A percentile compares a stretch with the other conserved stretches of the same genome.
These are phyloP conservation scores for Colletotrichum liriopes DNA, from an alignment of 2,329 filamentous ascomycete species.

Conservation along the genomic window DNA sequence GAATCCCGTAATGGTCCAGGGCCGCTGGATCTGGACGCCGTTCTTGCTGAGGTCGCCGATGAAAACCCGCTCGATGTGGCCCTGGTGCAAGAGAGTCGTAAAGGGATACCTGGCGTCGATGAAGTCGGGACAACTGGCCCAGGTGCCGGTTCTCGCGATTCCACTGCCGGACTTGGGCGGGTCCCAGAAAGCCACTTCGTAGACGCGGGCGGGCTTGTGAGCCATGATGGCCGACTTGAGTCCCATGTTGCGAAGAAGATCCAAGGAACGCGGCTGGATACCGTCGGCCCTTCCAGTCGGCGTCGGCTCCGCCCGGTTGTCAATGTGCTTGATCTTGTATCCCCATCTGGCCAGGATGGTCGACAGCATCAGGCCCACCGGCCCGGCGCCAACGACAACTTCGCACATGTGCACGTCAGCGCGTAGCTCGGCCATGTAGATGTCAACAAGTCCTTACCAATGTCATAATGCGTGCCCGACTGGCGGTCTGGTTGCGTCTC, in stretches of 20 bases:
- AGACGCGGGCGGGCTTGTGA: constrained; percentile 88
- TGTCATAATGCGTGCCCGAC: constrained; percentile 57
- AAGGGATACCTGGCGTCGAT: constrained; percentile 81
- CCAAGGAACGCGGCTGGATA: constrained; percentile 90
- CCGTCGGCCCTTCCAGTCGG: constrained; percentile 90
- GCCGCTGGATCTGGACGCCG: constrained; percentile 72
- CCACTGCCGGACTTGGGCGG: constrained; percentile 68
- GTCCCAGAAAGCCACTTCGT: constrained; percentile 83
- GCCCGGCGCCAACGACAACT: constrained; percentile 92
- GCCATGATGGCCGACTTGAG: constrained; percentile 91
- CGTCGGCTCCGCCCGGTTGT: constrained; percentile 89
- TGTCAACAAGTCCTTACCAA: constrained; percentile 53
- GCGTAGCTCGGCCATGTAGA: not conserved
- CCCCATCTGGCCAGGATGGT: constrained; percentile 93
- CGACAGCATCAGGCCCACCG: constrained; percentile 89
- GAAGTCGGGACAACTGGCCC: constrained; percentile 91
- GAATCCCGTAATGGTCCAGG: constrained; percentile 76
- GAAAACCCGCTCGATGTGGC: constrained; percentile 79
- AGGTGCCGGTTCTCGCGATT: constrained; percentile 78
- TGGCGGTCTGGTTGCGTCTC: constrained; percentile 38
- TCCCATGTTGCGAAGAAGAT: constrained; percentile 90
- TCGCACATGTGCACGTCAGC: constrained; percentile 49
- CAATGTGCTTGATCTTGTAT: constrained; percentile 95
- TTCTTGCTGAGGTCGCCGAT: constrained; percentile 77
- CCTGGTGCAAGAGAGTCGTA: constrained; percentile 80